Percentiles rank a stretch among this genome's conserved stretches.
Evolutionary conservation across 129 eudicot species (phyloP).

Genomic region (Scalesia atractyloides): DNA sequence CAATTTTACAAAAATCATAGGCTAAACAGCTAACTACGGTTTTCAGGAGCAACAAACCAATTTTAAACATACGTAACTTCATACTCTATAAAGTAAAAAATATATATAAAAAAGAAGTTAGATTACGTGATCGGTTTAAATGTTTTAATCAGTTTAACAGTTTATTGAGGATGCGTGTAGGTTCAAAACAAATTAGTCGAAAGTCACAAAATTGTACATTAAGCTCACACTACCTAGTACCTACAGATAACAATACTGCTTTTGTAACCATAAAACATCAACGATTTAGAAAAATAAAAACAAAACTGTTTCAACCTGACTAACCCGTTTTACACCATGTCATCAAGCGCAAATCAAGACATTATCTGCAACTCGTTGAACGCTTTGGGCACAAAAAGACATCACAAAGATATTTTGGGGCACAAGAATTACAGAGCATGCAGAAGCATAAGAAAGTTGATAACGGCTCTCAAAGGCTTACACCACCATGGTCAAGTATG

Average conservation of each 20-base stretch:
- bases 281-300: neutral
- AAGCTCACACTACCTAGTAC: no score
- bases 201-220: no score
- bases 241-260: neutral
- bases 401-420: constrained; percentile 9
- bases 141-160: no score
- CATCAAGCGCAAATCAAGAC: neutral
- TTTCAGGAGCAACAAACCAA: no score
- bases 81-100: no score
- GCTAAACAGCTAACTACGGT: no score
- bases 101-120: no score
- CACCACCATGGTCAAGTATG: constrained; percentile 62
- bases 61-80: no score
- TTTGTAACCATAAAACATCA: neutral
- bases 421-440: constrained; percentile 43
- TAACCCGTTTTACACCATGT: neutral
- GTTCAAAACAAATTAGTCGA: no score
- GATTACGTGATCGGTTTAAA: no score
- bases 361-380: neutral
- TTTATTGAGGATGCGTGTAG: no score
- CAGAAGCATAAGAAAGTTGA: constrained; percentile 46
- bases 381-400: neutral
- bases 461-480: constrained; percentile 55
- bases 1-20: no score
- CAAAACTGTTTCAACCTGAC: neutral